Percentiles rank a stretch among this genome's conserved stretches.
Evolutionary conservation across 176 grass and related monocot species (phyloP).

Genomic region (Rhipidocladum racemiflorum): DNA sequence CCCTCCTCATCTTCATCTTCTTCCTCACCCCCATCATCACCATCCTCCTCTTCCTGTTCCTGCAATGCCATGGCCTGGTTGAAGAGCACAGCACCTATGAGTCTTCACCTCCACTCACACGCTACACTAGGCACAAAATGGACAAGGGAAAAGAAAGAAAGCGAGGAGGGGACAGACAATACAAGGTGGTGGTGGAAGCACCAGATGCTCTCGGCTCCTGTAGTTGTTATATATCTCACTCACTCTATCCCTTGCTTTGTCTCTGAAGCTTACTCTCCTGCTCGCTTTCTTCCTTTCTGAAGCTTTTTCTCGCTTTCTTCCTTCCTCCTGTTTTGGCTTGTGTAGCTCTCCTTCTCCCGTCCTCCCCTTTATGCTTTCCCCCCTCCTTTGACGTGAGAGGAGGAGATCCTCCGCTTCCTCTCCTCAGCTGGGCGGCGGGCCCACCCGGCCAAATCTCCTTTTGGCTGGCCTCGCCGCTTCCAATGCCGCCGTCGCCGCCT

Average conservation of each 20-base stretch:
- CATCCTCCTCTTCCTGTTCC: slow-evolving; percentile 22
- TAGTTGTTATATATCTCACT: slow-evolving; percentile 18
- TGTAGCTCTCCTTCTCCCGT: background rate
- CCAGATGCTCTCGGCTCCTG: slow-evolving; percentile 14
- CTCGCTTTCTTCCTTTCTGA: slow-evolving; percentile 21
- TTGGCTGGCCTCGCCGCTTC: background rate
- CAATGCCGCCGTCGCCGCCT: background rate
- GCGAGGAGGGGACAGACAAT: background rate
- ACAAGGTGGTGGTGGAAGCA: slow-evolving; percentile 22
- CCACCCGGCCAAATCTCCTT: slow-evolving; percentile 23
- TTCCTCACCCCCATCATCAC: background rate
- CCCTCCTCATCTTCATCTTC: background rate
- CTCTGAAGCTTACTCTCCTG: background rate
- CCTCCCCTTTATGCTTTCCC: slow-evolving; percentile 47
- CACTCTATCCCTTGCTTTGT: slow-evolving; percentile 12
- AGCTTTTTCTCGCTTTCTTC: slow-evolving; percentile 19
- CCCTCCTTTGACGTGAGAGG: slow-evolving; percentile 38
- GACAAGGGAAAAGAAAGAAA: background rate
- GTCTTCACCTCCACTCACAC: background rate
- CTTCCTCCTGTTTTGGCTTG: background rate
- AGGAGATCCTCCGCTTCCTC: slow-evolving; percentile 35
- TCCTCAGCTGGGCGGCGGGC: slow-evolving; percentile 31
- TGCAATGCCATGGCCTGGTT: slow-evolving; percentile 41
- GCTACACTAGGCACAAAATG: background rate
- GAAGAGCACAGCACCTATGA: background rate